These are phyloP conservation scores for Tolypocladium tundrense DNA, from an alignment of 2,329 filamentous ascomycete genomes.

Conservation along the genomic window DNA sequence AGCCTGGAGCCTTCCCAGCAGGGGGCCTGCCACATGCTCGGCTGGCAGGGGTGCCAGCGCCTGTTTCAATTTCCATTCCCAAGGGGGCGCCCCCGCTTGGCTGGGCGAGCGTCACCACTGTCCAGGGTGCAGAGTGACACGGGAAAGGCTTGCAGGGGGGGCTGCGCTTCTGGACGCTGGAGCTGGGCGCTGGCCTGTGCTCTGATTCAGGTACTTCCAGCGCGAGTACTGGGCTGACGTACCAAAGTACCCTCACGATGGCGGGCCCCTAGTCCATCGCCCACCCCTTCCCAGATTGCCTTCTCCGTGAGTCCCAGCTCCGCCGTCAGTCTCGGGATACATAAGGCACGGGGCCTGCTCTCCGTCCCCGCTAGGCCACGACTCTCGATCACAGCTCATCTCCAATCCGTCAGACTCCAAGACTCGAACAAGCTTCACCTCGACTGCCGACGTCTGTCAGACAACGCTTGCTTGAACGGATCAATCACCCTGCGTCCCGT, in stretches of 20 bases:
- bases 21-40: neutral
- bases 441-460: neutral
- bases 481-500: neutral
- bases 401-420: neutral
- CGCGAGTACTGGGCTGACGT: constrained; percentile 4
- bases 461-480: neutral
- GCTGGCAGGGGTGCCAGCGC: neutral
- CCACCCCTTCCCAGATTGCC: constrained; percentile 3
- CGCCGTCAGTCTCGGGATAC: constrained; percentile 3
- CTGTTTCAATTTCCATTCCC: constrained; percentile 12
- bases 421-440: neutral
- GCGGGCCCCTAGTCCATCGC: neutral
- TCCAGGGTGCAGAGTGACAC: constrained; percentile 1
- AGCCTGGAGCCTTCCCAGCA: neutral
- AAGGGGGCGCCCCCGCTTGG: constrained; percentile 7
- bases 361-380: neutral
- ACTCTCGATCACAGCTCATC: constrained; percentile 1
- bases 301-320: neutral
- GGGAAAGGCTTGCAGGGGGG: constrained; percentile 3
- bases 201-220: constrained; percentile 6
- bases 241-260: neutral
- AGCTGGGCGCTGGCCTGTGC: neutral
- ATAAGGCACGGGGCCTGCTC: constrained; percentile 3
- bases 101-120: constrained; percentile 1
- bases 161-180: neutral